A percentile compares a stretch with the other conserved stretches of the same genome.
These are phyloP conservation scores for Aspergillus wentii DNA, from an alignment of 495 filamentous ascomycete genomes.

Conservation along the genomic window DNA sequence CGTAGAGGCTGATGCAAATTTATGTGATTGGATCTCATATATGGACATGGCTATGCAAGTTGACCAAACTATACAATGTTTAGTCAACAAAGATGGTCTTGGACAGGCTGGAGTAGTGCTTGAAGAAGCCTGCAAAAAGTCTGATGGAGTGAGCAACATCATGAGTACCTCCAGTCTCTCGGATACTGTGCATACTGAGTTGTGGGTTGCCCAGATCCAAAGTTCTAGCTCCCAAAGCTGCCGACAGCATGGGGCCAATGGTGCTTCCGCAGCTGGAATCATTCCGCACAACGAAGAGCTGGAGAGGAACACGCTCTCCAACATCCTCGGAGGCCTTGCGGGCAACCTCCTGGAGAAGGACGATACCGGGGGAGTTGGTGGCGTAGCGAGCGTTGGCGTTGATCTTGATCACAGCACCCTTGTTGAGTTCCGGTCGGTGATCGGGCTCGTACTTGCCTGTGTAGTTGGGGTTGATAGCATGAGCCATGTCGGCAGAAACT, in stretches of 20 bases:
- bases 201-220: constrained; percentile 95
- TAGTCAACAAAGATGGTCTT: constrained; percentile 75
- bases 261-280: constrained; percentile 92
- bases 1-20: too few relatives aligned
- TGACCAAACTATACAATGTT: too few relatives aligned
- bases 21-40: too few relatives aligned
- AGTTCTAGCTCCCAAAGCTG: constrained; percentile 78
- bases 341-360: constrained; percentile 83
- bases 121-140: constrained; percentile 84
- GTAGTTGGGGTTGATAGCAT: constrained; percentile 93
- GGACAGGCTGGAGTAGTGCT: constrained; percentile 74
- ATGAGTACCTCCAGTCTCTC: constrained; percentile 81
- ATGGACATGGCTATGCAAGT: too few relatives aligned
- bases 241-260: constrained; percentile 91
- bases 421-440: constrained; percentile 93
- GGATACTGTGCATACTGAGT: constrained; percentile 93
- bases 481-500: constrained; percentile 95
- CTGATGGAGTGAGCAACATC: constrained; percentile 86
- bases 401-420: constrained; percentile 93
- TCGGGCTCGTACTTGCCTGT: constrained; percentile 81
- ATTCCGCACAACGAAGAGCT: constrained; percentile 94
- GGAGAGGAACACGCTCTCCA: constrained; percentile 67
- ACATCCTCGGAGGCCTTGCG: constrained; percentile 49
- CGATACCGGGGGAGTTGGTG: constrained; percentile 93
- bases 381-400: constrained; percentile 97